These are phyloP conservation scores for Acer negundo DNA, from an alignment of 345 rosid genomes.

Conservation along the genomic window DNA sequence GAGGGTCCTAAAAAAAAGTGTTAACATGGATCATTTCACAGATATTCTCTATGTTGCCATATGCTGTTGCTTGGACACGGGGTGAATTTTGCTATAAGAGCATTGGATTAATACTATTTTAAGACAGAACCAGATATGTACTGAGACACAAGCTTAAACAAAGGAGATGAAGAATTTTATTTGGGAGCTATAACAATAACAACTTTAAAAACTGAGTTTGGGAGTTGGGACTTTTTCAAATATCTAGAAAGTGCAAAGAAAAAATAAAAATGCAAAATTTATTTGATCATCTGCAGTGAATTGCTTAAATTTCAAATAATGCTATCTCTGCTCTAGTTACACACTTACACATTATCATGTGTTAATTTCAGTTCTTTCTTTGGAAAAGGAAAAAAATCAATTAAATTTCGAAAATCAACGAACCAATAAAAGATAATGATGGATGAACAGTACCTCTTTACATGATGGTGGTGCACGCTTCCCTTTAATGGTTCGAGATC, in stretches of 20 bases:
- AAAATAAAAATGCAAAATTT: neutral
- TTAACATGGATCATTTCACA: too few relatives aligned
- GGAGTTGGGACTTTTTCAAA: neutral
- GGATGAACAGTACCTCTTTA: slow-evolving; percentile 59
- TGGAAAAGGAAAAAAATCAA: neutral
- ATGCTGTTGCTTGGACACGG: neutral
- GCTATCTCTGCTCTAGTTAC: neutral
- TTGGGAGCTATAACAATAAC: neutral
- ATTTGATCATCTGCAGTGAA: neutral
- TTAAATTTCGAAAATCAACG: neutral
- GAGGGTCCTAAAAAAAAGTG: too few relatives aligned
- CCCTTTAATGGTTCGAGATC: slow-evolving; percentile 82
- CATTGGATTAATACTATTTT: neutral
- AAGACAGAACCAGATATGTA: too few relatives aligned
- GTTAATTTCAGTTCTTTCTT: neutral
- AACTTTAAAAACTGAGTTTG: neutral
- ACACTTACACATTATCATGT: neutral
- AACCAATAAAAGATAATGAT: neutral
- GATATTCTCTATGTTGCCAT: too few relatives aligned
- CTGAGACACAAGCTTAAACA: neutral
- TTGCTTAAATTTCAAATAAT: neutral
- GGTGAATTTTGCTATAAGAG: neutral
- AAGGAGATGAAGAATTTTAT: neutral
- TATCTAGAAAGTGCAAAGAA: neutral
- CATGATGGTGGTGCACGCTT: slow-evolving; percentile 84